phyloP scores from a whole-genome alignment of 495 filamentous ascomycete genomes.

The Hypoxylon intermedium region DNA sequence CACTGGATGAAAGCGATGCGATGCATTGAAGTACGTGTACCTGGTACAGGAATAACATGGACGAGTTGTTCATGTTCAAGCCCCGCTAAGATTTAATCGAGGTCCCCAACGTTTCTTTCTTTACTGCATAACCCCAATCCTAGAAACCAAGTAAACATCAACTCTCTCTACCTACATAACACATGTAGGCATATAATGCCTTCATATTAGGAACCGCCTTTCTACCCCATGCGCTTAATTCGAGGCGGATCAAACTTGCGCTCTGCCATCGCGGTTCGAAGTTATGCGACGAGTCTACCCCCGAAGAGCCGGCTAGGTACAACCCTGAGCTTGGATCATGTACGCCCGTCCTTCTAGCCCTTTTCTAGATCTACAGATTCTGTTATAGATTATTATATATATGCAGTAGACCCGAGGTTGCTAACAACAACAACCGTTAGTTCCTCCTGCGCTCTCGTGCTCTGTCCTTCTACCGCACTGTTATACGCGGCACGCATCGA shows the following conservation, averaged over 20 bases:
- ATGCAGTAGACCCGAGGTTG: too few relatives aligned
- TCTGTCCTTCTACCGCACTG: constrained; percentile 64
- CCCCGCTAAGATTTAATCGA: not conserved
- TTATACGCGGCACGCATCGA: constrained; percentile 57
- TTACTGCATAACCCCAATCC: constrained; percentile 1
- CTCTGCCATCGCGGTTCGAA: constrained; percentile 41
- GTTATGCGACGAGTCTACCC: constrained; percentile 47
- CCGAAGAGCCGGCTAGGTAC: constrained; percentile 44
- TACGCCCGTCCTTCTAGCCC: constrained; percentile 35
- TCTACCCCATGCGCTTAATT: constrained; percentile 22
- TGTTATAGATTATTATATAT: too few relatives aligned
- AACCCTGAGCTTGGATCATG: constrained; percentile 59
- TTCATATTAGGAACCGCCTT: too few relatives aligned
- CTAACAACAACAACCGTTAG: too few relatives aligned
- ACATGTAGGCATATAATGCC: too few relatives aligned
- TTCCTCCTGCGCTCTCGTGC: constrained; percentile 65
- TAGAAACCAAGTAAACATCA: not conserved
- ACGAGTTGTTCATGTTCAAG: not conserved
- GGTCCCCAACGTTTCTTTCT: not conserved
- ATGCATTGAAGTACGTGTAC: not conserved
- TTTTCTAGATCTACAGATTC: constrained; percentile 2
- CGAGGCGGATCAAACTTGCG: constrained; percentile 6
- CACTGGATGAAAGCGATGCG: too few relatives aligned
- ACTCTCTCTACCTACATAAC: too few relatives aligned
- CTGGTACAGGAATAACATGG: not conserved